Evolutionary conservation across 768 basidiomycete genomes (phyloP).

Genomic region (Clitopilus hobsonii): DNA sequence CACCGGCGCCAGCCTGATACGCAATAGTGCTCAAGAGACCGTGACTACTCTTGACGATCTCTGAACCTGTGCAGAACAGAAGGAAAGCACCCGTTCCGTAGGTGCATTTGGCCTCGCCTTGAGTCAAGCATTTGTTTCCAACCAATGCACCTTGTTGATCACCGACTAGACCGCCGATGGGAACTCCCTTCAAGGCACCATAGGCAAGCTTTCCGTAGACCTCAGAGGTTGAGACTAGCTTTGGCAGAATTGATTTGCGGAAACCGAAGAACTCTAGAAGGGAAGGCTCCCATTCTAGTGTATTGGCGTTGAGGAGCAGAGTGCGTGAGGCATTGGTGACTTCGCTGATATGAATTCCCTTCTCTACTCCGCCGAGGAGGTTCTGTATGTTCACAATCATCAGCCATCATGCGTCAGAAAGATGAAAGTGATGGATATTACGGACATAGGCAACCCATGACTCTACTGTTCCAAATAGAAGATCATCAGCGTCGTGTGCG

Average conservation of each 20-base stretch:
- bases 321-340: slow-evolving; percentile 97
- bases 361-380: slow-evolving; percentile 70
- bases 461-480: slow-evolving; percentile 93
- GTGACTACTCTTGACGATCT: slow-evolving; percentile 80
- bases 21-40: slow-evolving; percentile 91
- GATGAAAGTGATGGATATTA: slow-evolving; percentile 2
- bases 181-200: slow-evolving; percentile 68
- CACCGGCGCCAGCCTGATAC: slow-evolving; percentile 77
- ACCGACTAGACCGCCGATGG: slow-evolving; percentile 92
- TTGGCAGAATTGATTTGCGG: slow-evolving; percentile 73
- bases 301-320: slow-evolving; percentile 79
- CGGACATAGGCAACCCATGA: slow-evolving; percentile 91
- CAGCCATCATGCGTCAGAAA: slow-evolving; percentile 1
- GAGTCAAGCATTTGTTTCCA: slow-evolving; percentile 90
- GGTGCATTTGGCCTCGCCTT: slow-evolving; percentile 96
- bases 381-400: slow-evolving; percentile 43
- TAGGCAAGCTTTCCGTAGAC: slow-evolving; percentile 77
- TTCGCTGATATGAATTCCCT: slow-evolving; percentile 81
- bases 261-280: slow-evolving; percentile 87
- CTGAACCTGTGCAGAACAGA: slow-evolving; percentile 87
- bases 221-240: slow-evolving; percentile 87
- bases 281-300: slow-evolving; percentile 76
- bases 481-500: slow-evolving; percentile 77
- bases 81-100: slow-evolving; percentile 98
- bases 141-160: slow-evolving; percentile 97